phyloP scores from a whole-genome alignment of 768 basidiomycete species.

The Mycena indigotica region DNA sequence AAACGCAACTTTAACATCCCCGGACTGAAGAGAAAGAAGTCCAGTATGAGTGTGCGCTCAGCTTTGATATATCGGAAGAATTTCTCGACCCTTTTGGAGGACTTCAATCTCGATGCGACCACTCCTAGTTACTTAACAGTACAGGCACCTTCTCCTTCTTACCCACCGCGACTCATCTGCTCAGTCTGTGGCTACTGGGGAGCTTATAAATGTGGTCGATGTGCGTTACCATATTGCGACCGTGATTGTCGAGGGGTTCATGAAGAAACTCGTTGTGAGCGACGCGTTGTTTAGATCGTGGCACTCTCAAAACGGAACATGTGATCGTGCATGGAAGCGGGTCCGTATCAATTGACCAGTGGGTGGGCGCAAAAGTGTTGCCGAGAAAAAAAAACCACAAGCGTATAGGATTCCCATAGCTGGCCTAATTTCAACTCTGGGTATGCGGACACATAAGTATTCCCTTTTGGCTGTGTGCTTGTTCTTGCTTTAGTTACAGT shows the following conservation, averaged over 20 bases:
- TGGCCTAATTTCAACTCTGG: too few relatives aligned
- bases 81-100: slow-evolving; percentile 70
- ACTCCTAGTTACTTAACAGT: slow-evolving; percentile 76
- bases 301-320: too few relatives aligned
- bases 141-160: slow-evolving; percentile 54
- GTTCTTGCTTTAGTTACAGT: too few relatives aligned
- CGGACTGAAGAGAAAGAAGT: slow-evolving; percentile 54
- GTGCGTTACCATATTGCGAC: slow-evolving; percentile 78
- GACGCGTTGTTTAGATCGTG: slow-evolving; percentile 54
- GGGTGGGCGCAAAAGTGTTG: too few relatives aligned
- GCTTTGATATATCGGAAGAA: slow-evolving; percentile 85
- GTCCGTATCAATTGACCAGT: too few relatives aligned
- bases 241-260: slow-evolving; percentile 73
- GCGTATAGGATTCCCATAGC: too few relatives aligned
- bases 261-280: slow-evolving; percentile 79
- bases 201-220: slow-evolving; percentile 74
- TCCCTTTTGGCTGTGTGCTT: too few relatives aligned
- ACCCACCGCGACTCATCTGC: slow-evolving; percentile 74
- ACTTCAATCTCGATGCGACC: slow-evolving; percentile 65
- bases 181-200: slow-evolving; percentile 90
- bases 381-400: too few relatives aligned
- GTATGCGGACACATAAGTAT: too few relatives aligned
- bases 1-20: slow-evolving; percentile 19
- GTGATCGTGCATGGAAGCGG: too few relatives aligned
- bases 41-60: slow-evolving; percentile 77